phyloP scores from a whole-genome alignment of 768 basidiomycete species.

The Clitopilus hobsonii region DNA sequence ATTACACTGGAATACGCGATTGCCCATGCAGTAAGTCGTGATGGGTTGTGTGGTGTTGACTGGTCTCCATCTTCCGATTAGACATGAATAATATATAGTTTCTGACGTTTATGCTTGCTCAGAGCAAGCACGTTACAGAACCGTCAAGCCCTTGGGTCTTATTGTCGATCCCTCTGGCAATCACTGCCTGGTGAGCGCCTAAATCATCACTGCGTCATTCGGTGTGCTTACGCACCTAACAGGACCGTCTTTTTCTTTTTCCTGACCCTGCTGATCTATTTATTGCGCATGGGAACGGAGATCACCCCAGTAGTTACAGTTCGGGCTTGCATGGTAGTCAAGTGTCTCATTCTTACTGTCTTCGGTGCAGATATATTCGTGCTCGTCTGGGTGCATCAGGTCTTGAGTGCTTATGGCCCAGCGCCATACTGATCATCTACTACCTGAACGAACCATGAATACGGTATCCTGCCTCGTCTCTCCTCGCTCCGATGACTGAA shows the following conservation, averaged over 20 bases:
- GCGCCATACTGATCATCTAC: not conserved
- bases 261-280: not conserved
- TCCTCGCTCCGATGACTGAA: no score
- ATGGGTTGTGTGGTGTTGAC: not conserved
- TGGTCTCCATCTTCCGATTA: no score
- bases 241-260: not conserved
- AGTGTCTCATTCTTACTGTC: not conserved
- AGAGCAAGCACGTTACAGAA: not conserved
- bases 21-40: not conserved
- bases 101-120: not conserved
- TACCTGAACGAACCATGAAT: not conserved
- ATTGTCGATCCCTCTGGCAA: not conserved
- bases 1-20: not conserved
- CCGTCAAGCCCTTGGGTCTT: not conserved
- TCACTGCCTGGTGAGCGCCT: not conserved
- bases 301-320: not conserved
- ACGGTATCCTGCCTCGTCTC: no score
- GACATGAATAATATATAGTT: no score
- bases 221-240: no score
- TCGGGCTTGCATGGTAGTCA: not conserved
- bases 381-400: not conserved
- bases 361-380: not conserved
- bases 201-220: no score
- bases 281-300: not conserved
- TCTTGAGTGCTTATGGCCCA: not conserved